A percentile compares a stretch with the other conserved stretches of the same genome.
These are phyloP conservation scores for Plasmopara viticola DNA, from an alignment of 352 stramenopile genomes.

Conservation along the genomic window DNA sequence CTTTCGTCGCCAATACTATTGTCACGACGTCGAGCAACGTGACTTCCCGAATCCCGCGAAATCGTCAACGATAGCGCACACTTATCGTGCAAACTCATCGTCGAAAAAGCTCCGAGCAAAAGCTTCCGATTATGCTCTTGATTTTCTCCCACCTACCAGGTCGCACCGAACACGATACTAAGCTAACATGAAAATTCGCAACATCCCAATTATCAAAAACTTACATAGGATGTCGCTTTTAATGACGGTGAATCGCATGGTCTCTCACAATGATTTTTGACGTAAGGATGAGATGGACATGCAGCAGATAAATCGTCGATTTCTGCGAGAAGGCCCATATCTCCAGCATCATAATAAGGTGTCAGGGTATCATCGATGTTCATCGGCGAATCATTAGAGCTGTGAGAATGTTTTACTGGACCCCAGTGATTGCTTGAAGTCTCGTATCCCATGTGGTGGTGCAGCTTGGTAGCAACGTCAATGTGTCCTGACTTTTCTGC, in stretches of 20 bases:
- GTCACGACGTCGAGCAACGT: slow-evolving; percentile 34
- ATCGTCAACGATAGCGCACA: slow-evolving; percentile 78
- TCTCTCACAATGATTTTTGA: slow-evolving; percentile 28
- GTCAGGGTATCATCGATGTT: slow-evolving; percentile 40
- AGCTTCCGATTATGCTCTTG: slow-evolving; percentile 82
- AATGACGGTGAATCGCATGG: slow-evolving; percentile 14
- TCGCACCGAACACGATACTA: background rate
- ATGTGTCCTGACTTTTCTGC: slow-evolving; percentile 67
- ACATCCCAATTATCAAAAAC: slow-evolving; percentile 11
- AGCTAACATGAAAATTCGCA: slow-evolving; percentile 1
- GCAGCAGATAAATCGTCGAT: slow-evolving; percentile 4
- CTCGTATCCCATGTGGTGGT: slow-evolving; percentile 31
- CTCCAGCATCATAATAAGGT: slow-evolving; percentile 33
- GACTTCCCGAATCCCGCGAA: slow-evolving; percentile 40
- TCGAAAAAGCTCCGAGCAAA: slow-evolving; percentile 77
- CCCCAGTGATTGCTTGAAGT: slow-evolving; percentile 1
- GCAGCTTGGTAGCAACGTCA: slow-evolving; percentile 41
- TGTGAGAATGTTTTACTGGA: slow-evolving; percentile 20
- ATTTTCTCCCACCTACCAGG: slow-evolving; percentile 53
- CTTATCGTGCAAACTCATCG: slow-evolving; percentile 86
- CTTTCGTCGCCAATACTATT: slow-evolving; percentile 57
- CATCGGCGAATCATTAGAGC: slow-evolving; percentile 34
- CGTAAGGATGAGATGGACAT: slow-evolving; percentile 17
- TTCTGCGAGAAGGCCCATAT: slow-evolving; percentile 29
- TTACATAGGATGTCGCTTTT: slow-evolving; percentile 47